A percentile compares a stretch with the other conserved stretches of the same genome.
These are phyloP conservation scores for Melastoma malabathricum DNA, from an alignment of 345 rosid species.

Conservation along the genomic window DNA sequence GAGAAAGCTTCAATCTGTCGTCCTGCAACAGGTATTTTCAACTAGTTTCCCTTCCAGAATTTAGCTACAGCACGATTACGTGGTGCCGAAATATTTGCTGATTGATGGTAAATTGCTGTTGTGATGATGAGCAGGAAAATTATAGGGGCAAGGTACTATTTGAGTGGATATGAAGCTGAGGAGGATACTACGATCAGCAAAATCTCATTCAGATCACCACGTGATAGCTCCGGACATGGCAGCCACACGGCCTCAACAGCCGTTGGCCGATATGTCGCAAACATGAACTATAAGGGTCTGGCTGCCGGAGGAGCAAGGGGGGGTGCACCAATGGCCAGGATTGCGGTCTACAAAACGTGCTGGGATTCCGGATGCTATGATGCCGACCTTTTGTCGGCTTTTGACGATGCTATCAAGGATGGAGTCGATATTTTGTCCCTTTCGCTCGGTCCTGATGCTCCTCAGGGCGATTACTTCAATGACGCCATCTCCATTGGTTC, in stretches of 20 bases:
- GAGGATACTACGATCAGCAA: conserved; percentile 19
- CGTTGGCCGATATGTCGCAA: conserved; percentile 33
- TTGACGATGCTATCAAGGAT: conserved; percentile 43
- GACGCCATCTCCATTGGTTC: conserved; percentile 53
- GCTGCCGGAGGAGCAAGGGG: conserved; percentile 46
- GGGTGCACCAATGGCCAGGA: conserved; percentile 47
- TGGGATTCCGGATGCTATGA: conserved; percentile 43
- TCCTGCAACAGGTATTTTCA: conserved; percentile 30
- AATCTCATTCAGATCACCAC: conserved; percentile 28
- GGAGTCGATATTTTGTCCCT: conserved; percentile 43
- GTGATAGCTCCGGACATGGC: conserved; percentile 51
- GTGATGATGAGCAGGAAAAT: conserved; percentile 22
- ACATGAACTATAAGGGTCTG: conserved; percentile 31
- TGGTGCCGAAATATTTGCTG: no score
- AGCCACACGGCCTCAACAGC: conserved; percentile 50
- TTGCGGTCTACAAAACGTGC: conserved; percentile 45
- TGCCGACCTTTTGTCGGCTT: conserved; percentile 39
- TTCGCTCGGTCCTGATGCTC: conserved; percentile 39
- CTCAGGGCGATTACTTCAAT: conserved; percentile 42
- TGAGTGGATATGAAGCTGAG: conserved; percentile 38
- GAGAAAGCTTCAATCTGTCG: conserved; percentile 38
- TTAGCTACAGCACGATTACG: no score
- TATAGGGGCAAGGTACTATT: conserved; percentile 42
- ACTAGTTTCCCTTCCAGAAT: no score
- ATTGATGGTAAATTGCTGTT: no score